phyloP scores from a whole-genome alignment of 2,329 filamentous ascomycete species.

The Pseudocercospora pini-densiflorae region DNA sequence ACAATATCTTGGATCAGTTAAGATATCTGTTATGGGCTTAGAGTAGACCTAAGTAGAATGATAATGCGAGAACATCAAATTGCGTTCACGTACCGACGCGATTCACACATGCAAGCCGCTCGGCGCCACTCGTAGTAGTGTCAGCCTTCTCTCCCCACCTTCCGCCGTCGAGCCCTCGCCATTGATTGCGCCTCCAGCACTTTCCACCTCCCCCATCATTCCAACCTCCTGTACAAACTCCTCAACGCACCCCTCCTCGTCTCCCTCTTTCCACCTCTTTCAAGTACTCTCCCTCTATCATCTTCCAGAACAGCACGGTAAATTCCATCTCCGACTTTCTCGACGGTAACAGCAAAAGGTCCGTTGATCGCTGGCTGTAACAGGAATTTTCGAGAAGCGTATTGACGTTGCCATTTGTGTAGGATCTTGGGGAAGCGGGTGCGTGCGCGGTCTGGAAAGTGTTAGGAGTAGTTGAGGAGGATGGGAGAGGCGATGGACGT shows the following conservation, averaged over 20 bases:
- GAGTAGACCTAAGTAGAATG: too few species aligned
- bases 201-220: background rate
- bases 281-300: background rate
- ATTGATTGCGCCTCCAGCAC: background rate
- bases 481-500: background rate
- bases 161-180: too few species aligned
- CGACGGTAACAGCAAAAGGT: background rate
- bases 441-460: background rate
- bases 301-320: background rate
- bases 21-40: too few species aligned
- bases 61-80: too few species aligned
- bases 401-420: background rate
- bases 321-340: background rate
- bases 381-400: background rate
- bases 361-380: background rate
- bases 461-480: background rate
- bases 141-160: too few species aligned
- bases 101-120: too few species aligned
- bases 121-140: too few species aligned
- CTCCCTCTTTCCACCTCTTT: background rate
- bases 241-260: background rate
- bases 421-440: background rate
- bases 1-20: too few species aligned
- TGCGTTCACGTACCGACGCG: too few species aligned
- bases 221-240: background rate